A percentile compares a stretch with the other conserved stretches of the same genome.
phyloP scores from a whole-genome alignment of 495 filamentous ascomycete species.

The Neurospora sp. region DNA sequence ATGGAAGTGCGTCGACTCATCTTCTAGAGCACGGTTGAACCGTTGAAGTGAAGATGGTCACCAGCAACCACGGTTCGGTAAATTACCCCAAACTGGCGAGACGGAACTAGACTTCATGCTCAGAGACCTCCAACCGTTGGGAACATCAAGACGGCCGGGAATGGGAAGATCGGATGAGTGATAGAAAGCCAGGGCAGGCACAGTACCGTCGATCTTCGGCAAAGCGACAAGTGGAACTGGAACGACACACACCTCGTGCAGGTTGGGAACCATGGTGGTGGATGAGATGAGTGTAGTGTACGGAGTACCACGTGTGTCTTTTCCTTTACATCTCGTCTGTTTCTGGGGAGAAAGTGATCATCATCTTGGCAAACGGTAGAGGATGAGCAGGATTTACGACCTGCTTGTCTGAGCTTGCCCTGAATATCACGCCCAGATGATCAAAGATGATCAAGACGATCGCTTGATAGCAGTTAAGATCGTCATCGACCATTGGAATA shows the following conservation, averaged over 20 bases:
- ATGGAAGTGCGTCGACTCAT: neutral
- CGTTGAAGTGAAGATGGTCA: neutral
- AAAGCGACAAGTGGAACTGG: neutral
- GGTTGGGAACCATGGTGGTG: neutral
- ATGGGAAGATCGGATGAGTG: neutral
- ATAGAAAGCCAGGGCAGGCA: neutral
- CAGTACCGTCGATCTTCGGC: no score
- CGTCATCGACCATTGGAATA: neutral
- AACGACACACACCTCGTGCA: neutral
- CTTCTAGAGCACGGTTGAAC: neutral
- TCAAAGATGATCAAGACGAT: neutral
- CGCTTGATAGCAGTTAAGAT: neutral
- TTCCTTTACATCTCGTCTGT: no score
- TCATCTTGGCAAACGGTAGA: neutral
- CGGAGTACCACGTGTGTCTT: no score
- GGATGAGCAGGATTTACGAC: neutral
- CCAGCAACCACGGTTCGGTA: neutral
- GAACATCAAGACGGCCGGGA: neutral
- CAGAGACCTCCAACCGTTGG: neutral
- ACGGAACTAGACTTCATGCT: neutral
- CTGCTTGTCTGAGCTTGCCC: neutral
- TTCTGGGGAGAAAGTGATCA: neutral
- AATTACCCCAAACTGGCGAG: neutral
- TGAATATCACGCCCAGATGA: neutral
- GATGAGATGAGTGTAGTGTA: neutral